phyloP scores from a whole-genome alignment of 345 rosid species.

The Populus tremula region DNA sequence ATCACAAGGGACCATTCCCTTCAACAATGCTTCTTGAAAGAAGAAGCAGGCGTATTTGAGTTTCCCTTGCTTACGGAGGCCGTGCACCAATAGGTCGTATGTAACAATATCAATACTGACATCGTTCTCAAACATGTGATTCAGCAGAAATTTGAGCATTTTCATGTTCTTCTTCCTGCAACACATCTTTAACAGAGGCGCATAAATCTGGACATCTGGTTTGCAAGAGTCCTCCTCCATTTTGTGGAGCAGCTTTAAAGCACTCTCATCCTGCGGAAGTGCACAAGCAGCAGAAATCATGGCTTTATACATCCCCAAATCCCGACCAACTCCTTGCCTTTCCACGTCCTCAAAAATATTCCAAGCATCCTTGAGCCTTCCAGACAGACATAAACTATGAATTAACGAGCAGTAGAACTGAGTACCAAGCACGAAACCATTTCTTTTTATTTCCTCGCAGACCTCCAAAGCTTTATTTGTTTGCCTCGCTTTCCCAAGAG shows the following conservation, averaged over 20 bases:
- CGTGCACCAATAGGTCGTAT: slow-evolving; percentile 49
- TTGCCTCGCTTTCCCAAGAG: slow-evolving; percentile 64
- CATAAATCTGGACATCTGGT: slow-evolving; percentile 56
- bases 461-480: slow-evolving; percentile 57
- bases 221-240: slow-evolving; percentile 67
- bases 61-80: slow-evolving; percentile 55
- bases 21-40: slow-evolving; percentile 58
- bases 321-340: slow-evolving; percentile 54
- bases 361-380: slow-evolving; percentile 63
- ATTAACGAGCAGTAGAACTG: slow-evolving; percentile 66
- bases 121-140: slow-evolving; percentile 65
- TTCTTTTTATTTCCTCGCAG: slow-evolving; percentile 64
- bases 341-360: slow-evolving; percentile 73
- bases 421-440: slow-evolving; percentile 59
- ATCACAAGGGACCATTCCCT: slow-evolving; percentile 61
- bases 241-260: slow-evolving; percentile 52
- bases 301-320: slow-evolving; percentile 50
- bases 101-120: slow-evolving; percentile 59
- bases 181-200: slow-evolving; percentile 65
- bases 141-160: slow-evolving; percentile 50
- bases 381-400: slow-evolving; percentile 55
- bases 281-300: slow-evolving; percentile 58
- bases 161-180: slow-evolving; percentile 68
- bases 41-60: slow-evolving; percentile 59
- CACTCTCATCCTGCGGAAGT: slow-evolving; percentile 54